These are phyloP conservation scores for Quercus bicolor DNA, from an alignment of 306 rosid genomes.

Conservation along the genomic window DNA sequence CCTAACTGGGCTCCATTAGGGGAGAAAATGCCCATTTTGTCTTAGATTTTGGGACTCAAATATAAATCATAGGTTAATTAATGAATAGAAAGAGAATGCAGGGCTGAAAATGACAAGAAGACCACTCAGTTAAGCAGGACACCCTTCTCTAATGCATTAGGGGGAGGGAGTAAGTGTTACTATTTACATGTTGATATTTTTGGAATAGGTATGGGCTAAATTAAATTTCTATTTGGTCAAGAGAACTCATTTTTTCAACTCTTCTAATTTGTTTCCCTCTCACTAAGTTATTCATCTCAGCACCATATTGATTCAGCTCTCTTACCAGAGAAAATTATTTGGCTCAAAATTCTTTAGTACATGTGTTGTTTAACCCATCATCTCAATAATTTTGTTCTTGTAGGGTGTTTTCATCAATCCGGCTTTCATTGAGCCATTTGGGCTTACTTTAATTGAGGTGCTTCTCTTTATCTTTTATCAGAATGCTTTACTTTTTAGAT, in stretches of 20 bases:
- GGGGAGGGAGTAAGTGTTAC: not conserved
- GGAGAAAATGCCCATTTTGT: too few relatives aligned
- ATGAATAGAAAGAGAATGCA: too few relatives aligned
- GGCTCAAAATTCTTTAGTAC: not conserved
- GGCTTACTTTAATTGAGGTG: conserved; percentile 61
- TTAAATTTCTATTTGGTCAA: not conserved
- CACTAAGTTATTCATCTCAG: not conserved
- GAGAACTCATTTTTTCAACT: not conserved
- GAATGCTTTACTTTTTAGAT: not conserved
- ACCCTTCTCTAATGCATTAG: not conserved
- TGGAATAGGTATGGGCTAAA: not conserved
- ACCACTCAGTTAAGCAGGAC: not conserved
- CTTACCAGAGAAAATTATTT: not conserved
- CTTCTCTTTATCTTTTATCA: not conserved
- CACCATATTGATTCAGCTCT: not conserved
- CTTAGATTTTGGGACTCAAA: too few relatives aligned
- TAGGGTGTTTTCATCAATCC: conserved; percentile 69
- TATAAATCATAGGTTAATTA: too few relatives aligned
- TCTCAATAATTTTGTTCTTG: conserved; percentile 1
- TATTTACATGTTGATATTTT: not conserved
- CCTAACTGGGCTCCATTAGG: too few relatives aligned
- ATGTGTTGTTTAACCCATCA: not conserved
- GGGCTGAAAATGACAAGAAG: not conserved
- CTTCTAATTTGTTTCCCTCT: not conserved
- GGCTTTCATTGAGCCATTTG: conserved; percentile 61